Conservation (phyloP, 2,329 filamentous ascomycete species). For the Colletotrichum filicis region DNA sequence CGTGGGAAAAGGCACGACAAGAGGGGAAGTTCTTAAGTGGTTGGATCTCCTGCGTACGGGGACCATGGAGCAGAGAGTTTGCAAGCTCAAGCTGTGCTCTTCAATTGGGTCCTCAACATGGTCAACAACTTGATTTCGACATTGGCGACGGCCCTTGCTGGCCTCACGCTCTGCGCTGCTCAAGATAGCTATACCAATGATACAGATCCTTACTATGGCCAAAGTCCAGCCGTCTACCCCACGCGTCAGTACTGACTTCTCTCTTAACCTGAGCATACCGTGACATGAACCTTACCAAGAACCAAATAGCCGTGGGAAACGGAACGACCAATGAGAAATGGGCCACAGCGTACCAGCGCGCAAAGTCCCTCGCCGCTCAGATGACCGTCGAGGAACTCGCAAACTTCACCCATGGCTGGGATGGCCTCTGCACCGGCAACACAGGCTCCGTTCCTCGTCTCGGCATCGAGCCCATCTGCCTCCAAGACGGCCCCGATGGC, state of each 20-base stretch:
- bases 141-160: neutral
- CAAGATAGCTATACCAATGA: conserved; percentile 19
- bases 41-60: neutral
- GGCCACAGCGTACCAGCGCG: conserved; percentile 68
- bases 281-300: neutral
- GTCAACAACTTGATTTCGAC: neutral
- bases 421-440: conserved; percentile 52
- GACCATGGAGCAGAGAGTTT: neutral
- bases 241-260: conserved; percentile 35
- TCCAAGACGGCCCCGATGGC: conserved; percentile 61
- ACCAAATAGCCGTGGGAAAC: neutral
- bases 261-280: neutral
- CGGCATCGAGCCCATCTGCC: conserved; percentile 56
- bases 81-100: neutral
- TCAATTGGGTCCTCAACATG: neutral
- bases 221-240: conserved; percentile 41
- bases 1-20: neutral
- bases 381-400: conserved; percentile 76
- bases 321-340: conserved; percentile 51
- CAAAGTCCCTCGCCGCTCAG: conserved; percentile 64
- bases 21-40: neutral
- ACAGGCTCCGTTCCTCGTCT: conserved; percentile 58
- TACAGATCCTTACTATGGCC: conserved; percentile 18
- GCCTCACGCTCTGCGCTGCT: conserved; percentile 8
- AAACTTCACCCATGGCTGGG: conserved; percentile 43